These are phyloP conservation scores for Setaria viridis DNA, from an alignment of 202 grass and related monocot species.

Conservation along the genomic window DNA sequence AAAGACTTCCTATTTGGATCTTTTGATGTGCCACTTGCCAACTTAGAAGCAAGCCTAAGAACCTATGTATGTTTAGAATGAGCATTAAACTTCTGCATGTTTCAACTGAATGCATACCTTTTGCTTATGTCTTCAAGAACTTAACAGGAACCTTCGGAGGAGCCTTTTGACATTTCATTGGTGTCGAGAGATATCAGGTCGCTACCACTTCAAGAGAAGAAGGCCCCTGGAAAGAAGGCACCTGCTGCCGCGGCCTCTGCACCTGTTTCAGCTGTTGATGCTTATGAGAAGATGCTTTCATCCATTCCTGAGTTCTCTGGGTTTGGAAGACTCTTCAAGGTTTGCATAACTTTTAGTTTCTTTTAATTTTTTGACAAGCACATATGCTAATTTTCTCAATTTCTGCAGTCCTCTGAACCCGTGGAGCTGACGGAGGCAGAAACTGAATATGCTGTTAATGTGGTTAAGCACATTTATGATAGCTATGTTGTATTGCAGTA, in stretches of 20 bases:
- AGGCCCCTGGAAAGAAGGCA: constrained; percentile 64
- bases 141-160: constrained; percentile 68
- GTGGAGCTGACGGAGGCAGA: constrained; percentile 81
- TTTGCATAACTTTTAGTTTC: constrained; percentile 32
- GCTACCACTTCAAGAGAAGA: constrained; percentile 62
- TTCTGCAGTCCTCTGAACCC: constrained; percentile 68
- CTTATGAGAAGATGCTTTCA: constrained; percentile 77
- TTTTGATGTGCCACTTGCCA: constrained; percentile 78
- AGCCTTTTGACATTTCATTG: constrained; percentile 71
- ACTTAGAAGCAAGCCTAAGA: constrained; percentile 76
- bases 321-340: constrained; percentile 78
- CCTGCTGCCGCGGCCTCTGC: constrained; percentile 40
- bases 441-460: constrained; percentile 81
- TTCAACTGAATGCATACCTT: constrained; percentile 16
- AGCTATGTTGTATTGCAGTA: constrained; percentile 78
- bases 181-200: constrained; percentile 75
- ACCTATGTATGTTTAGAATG: constrained; percentile 60
- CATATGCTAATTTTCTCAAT: constrained; percentile 36
- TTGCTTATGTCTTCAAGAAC: constrained; percentile 43
- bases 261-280: constrained; percentile 66
- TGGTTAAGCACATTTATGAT: constrained; percentile 79
- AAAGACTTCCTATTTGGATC: constrained; percentile 82
- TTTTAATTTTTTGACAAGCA: constrained; percentile 35
- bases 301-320: constrained; percentile 73
- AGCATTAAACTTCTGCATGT: constrained; percentile 35